Evolutionary conservation across 805 yeast genomes (phyloP).

Genomic region (Saccharomycopsis guyanensis): DNA sequence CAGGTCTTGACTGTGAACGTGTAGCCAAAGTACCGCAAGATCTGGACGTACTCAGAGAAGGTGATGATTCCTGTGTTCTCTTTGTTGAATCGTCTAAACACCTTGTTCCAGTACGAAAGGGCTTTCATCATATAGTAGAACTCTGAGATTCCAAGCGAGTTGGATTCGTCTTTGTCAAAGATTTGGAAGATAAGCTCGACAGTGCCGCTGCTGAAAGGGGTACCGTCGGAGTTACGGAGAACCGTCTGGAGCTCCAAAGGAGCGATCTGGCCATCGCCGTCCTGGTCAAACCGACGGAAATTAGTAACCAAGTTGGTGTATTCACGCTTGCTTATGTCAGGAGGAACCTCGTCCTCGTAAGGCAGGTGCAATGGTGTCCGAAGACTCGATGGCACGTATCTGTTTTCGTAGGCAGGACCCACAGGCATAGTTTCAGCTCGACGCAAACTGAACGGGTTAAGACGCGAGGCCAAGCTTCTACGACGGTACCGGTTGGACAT

Average conservation of each 20-base stretch:
- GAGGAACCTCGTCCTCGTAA: constrained; percentile 10
- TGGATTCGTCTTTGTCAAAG: constrained; percentile 44
- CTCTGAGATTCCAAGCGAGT: constrained; percentile 47
- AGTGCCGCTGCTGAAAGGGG: constrained; percentile 54
- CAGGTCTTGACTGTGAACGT: constrained; percentile 49
- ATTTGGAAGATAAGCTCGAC: constrained; percentile 54
- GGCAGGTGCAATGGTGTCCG: constrained; percentile 18
- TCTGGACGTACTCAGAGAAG: constrained; percentile 56
- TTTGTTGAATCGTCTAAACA: constrained; percentile 55
- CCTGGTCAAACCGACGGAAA: constrained; percentile 14
- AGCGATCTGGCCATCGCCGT: constrained; percentile 15
- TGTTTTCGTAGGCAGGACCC: constrained; percentile 1
- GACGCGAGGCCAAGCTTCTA: background rate
- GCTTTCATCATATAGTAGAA: constrained; percentile 65
- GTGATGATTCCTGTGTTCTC: constrained; percentile 51
- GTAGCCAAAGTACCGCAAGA: constrained; percentile 61
- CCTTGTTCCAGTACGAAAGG: constrained; percentile 55
- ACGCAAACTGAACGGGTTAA: background rate
- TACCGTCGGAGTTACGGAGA: constrained; percentile 54
- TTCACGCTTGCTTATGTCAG: constrained; percentile 2
- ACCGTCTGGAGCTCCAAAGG: constrained; percentile 47
- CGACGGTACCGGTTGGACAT: background rate
- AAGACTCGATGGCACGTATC: constrained; percentile 8
- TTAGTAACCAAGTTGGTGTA: constrained; percentile 2
- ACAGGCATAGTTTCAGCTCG: constrained; percentile 3